Percentiles rank a stretch among this genome's conserved stretches.
Conservation (phyloP, 768 basidiomycete species). For the Dentipellis fragilis region DNA sequence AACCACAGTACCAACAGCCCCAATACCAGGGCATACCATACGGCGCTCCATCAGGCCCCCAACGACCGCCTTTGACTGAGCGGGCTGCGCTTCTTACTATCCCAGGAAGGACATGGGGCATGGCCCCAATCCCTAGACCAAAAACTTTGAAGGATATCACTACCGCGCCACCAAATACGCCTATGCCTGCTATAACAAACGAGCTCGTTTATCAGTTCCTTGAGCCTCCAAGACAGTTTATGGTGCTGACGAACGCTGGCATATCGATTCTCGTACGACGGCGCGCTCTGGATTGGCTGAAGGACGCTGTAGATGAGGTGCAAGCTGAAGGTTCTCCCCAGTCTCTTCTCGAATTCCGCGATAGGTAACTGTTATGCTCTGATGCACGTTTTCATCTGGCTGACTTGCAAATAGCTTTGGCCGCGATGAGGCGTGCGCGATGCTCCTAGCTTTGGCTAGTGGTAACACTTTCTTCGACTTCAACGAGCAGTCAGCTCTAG, state of each 20-base stretch:
- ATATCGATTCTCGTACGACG: conserved; percentile 73
- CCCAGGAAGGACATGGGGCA: conserved; percentile 78
- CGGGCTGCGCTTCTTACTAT: conserved; percentile 70
- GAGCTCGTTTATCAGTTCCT: conserved; percentile 78
- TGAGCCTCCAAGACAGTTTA: conserved; percentile 67
- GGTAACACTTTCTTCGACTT: conserved; percentile 73
- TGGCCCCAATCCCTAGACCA: conserved; percentile 43
- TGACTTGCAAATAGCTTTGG: conserved; percentile 53
- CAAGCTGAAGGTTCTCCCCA: conserved; percentile 69
- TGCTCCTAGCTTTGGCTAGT: conserved; percentile 79
- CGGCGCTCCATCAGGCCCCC: conserved; percentile 20
- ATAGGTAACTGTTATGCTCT: conserved; percentile 36
- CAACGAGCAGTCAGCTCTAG: conserved; percentile 33
- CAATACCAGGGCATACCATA: conserved; percentile 34
- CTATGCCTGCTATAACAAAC: conserved; percentile 53
- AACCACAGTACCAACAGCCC: conserved; percentile 28
- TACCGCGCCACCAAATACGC: conserved; percentile 21
- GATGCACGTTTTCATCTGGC: no score
- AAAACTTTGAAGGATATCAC: conserved; percentile 23
- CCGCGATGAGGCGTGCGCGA: conserved; percentile 84
- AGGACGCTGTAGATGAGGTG: conserved; percentile 71
- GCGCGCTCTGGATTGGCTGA: conserved; percentile 77
- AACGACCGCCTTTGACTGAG: conserved; percentile 63
- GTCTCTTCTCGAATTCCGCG: conserved; percentile 74
- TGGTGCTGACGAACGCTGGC: conserved; percentile 83